Base-by-base conservation (phyloP, 306 rosid genomes). In the Citrullus amarus region DNA sequence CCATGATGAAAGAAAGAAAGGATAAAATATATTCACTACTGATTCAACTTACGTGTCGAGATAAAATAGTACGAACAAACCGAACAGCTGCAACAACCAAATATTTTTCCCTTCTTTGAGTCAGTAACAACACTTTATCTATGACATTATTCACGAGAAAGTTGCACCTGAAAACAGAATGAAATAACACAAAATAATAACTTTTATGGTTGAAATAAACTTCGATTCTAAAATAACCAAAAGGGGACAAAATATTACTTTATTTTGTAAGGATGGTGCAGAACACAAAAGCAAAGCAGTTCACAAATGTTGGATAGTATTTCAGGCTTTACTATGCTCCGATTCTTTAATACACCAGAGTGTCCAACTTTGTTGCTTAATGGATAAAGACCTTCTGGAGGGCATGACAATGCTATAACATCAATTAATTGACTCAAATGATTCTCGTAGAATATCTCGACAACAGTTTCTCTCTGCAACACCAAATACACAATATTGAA, bases 61-160 rank as follows among this genome's bases (percentile, higher is more conserved):
- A 82, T 60, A 94, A 96, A 80, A 90, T 86, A 68, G 98, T 90
- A 53, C 98, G 97, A 82, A 90, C 79, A 78, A 94, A 94, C 50
- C 98, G 97, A 66, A 94, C 93, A 82, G 95, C 97, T 79, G 96
- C 96, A 87, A 92, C 93, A 79, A 92, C 95, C 67, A 94, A 83
- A 81, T 87, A 94, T 74, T 83, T 92, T 83, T 94, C 98, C 78
- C 87, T 86, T 86, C 93, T 94, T 76, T 51, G 86, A 22, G 97
- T 89, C 80, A 94, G 81, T 56, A 90, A 80, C 88, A 94, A 86
- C 87, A 92, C 88, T 79, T 90, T 90, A 79, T 92, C 95, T 80
- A 92, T 81, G 74, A 83, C 87, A 51, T 90, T 85, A 87, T 86
- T 86, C 34, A 89, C 83, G 83, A 94, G 96, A 82, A 94, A 90